A percentile compares a stretch with the other conserved stretches of the same genome.
Conservation (phyloP, 2,329 filamentous ascomycete species). For the Aspergillus pseudonomiae region DNA sequence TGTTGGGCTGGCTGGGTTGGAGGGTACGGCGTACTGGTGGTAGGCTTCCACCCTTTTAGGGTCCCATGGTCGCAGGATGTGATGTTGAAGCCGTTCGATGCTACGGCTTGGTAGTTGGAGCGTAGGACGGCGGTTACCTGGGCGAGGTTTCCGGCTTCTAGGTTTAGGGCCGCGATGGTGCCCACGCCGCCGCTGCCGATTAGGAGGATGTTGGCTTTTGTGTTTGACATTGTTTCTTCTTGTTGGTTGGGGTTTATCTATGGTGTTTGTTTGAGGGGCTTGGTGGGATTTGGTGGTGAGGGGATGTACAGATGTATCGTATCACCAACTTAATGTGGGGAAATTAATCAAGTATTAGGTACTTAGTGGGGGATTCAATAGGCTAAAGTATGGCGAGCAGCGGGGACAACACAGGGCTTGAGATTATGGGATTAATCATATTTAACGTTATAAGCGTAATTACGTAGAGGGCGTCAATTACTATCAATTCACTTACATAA, state of each 20-base stretch:
- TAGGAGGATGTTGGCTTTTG: constrained; percentile 46
- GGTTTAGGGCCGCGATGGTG: constrained; percentile 58
- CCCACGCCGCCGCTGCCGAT: constrained; percentile 61
- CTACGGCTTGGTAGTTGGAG: constrained; percentile 58
- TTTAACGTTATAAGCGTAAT: background rate
- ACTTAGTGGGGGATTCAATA: background rate
- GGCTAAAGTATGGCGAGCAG: background rate
- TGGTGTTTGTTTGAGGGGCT: background rate
- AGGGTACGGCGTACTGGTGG: constrained; percentile 5
- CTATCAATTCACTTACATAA: too few species aligned
- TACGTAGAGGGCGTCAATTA: too few species aligned
- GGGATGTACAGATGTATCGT: background rate
- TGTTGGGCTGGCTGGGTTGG: too few species aligned
- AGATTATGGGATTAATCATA: too few species aligned
- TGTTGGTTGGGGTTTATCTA: background rate
- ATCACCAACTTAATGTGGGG: background rate
- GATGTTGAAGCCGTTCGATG: constrained; percentile 55
- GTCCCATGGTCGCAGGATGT: constrained; percentile 59
- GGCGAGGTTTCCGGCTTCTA: constrained; percentile 56
- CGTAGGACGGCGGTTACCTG: constrained; percentile 58
- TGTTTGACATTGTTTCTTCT: background rate
- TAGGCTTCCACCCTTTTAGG: constrained; percentile 54
- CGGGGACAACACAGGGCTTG: too few species aligned
- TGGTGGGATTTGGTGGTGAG: too few species aligned
- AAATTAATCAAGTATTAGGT: background rate